phyloP scores from a whole-genome alignment of 108 stramenopile species.

The Skeletonema menzelii region DNA sequence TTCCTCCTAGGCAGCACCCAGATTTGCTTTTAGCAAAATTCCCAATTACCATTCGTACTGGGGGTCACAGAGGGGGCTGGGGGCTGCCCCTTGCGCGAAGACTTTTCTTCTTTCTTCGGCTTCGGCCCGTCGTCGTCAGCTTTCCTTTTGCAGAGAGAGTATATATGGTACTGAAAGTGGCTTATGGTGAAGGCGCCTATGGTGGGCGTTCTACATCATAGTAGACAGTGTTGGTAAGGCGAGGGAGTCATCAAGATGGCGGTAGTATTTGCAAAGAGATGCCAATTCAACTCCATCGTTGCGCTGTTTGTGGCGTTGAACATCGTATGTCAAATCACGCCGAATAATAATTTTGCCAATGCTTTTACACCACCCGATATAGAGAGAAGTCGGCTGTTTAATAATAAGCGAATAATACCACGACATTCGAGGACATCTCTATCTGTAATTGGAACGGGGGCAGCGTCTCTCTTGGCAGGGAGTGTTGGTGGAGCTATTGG shows the following conservation, averaged over 20 bases:
- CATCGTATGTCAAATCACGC: neutral
- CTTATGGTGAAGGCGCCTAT: too few species aligned
- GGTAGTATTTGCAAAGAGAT: neutral
- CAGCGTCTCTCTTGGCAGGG: conserved; percentile 40
- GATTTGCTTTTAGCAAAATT: too few species aligned
- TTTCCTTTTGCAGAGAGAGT: too few species aligned
- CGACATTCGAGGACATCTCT: conserved; percentile 10
- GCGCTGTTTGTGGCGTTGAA: neutral
- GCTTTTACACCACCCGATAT: neutral
- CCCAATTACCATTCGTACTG: too few species aligned
- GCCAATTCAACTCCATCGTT: neutral
- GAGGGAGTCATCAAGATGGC: neutral
- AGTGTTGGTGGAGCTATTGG: conserved; percentile 53
- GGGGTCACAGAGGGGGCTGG: too few species aligned
- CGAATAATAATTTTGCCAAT: neutral
- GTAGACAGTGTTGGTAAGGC: too few species aligned
- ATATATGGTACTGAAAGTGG: too few species aligned
- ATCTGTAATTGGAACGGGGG: conserved; percentile 17
- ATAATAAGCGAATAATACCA: neutral
- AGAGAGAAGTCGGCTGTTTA: neutral
- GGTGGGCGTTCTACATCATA: too few species aligned
- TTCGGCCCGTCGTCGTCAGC: too few species aligned
- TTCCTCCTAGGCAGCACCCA: too few species aligned
- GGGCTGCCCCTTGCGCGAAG: too few species aligned
- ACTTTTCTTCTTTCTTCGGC: too few species aligned